Evolutionary conservation across 2,329 filamentous ascomycete genomes (phyloP), one percentile per base, ranked within the genome.

Genomic region (Phialocephala subalpina): DNA sequence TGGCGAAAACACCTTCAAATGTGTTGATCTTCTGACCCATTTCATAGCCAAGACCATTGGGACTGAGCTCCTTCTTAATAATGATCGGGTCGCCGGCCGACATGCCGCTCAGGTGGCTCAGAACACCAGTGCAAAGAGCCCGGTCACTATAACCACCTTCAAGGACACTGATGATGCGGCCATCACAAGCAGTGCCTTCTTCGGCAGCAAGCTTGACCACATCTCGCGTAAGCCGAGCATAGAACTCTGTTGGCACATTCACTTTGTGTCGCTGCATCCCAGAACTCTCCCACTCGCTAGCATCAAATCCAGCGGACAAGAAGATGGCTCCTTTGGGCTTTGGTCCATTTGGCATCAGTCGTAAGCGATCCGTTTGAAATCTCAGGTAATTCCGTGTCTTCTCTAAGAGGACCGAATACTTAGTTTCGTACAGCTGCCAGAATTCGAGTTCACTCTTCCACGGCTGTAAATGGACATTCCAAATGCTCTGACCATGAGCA

Each of bases 241-340:
- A 99, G 77, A 99, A 99, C 61, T 95, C 93, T 0, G 95, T 99
- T 0, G 96, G 95, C 1, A 99, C 96, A 75, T 97, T 97, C 74
- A 97, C 94, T 65, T 92, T 91, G 78, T 99, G 96, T 56, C 96
- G 87, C 79, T 99, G 96, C 96, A 99, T 99, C 2, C 93, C 93
- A 3, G 87, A 83, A 20, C 92, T 90, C 78, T 99, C 96, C 89
- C 92, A 97, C 77, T 99, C 94, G 75, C 94, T 97, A 2, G 96
- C 96, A 79, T 99, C 96, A 71, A 99, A 99, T 0, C 96, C 97
- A 1, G 96, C 94, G 55, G 95, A 98, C 58, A 99, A 81, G 80
- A 99, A 99, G 55, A 99, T 94, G 38, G 93, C 95, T 1, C 92
- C 92, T 74, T 91, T 95, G 3, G 94, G 91, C 27, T 82, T 81